These are phyloP conservation scores for Sugiyamaella pinicola DNA, from an alignment of 1,139 yeast genomes.

Conservation along the genomic window DNA sequence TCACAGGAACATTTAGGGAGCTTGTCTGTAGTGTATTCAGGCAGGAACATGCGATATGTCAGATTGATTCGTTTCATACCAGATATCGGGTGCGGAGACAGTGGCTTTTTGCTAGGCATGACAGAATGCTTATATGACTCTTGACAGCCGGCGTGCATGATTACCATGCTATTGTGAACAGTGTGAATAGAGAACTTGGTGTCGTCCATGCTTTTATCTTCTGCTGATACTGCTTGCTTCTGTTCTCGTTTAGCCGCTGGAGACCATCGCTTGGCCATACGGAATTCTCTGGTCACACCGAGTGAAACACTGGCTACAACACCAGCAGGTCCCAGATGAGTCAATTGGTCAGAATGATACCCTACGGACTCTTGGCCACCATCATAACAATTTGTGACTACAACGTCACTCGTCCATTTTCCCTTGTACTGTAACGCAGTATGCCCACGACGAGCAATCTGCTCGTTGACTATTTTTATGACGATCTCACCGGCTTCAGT, in stretches of 20 bases:
- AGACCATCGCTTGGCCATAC: constrained; percentile 41
- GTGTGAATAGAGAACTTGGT: constrained; percentile 55
- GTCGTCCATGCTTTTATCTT: constrained; percentile 25
- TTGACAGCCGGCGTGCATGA: constrained; percentile 79
- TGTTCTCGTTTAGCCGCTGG: constrained; percentile 35
- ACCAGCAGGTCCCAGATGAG: constrained; percentile 70
- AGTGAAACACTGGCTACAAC: constrained; percentile 64
- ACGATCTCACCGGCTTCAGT: constrained; percentile 47
- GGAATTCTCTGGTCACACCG: constrained; percentile 68
- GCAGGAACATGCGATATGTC: constrained; percentile 60
- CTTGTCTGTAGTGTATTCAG: constrained; percentile 40
- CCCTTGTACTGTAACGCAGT: constrained; percentile 42
- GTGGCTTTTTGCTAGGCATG: constrained; percentile 43
- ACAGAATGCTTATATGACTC: constrained; percentile 67
- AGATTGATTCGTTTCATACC: constrained; percentile 59
- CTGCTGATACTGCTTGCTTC: not conserved
- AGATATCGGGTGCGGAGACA: constrained; percentile 50
- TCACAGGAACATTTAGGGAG: constrained; percentile 57
- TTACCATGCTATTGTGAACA: constrained; percentile 64
- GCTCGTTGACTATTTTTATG: constrained; percentile 49
- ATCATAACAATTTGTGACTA: constrained; percentile 59
- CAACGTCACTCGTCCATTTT: constrained; percentile 56
- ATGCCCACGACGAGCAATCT: constrained; percentile 39
- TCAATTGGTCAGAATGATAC: constrained; percentile 73
- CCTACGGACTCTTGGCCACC: constrained; percentile 56